Evolutionary conservation across 2,329 filamentous ascomycete genomes (phyloP).

Genomic region (Boeremia lycopersici): DNA sequence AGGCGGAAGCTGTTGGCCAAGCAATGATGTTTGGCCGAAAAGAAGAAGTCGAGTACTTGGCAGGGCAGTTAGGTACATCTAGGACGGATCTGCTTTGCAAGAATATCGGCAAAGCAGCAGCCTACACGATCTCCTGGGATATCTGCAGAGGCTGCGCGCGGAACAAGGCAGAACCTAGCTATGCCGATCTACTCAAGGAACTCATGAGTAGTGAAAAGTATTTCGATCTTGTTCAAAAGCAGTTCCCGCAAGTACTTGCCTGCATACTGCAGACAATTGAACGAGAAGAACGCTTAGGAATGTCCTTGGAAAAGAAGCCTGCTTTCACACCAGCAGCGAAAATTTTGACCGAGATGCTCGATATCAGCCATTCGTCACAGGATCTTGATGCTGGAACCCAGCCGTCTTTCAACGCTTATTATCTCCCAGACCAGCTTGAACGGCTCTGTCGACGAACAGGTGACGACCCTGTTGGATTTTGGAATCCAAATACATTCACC

Average conservation of each 20-base stretch:
- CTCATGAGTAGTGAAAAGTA: slow-evolving; percentile 72
- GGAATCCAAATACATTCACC: slow-evolving; percentile 76
- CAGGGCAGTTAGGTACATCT: slow-evolving; percentile 49
- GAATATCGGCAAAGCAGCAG: slow-evolving; percentile 78
- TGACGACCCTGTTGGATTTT: slow-evolving; percentile 68
- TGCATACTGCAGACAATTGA: slow-evolving; percentile 73
- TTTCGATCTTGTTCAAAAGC: slow-evolving; percentile 65
- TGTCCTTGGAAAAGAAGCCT: slow-evolving; percentile 64
- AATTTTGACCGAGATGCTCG: slow-evolving; percentile 72
- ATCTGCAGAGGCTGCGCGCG: slow-evolving; percentile 54
- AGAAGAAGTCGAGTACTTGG: slow-evolving; percentile 65
- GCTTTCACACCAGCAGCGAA: slow-evolving; percentile 65
- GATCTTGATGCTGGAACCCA: slow-evolving; percentile 79
- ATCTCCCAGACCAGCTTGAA: slow-evolving; percentile 75
- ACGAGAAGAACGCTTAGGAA: slow-evolving; percentile 39
- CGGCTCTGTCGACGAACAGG: slow-evolving; percentile 74
- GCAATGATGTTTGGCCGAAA: slow-evolving; percentile 81
- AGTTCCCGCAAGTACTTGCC: slow-evolving; percentile 79
- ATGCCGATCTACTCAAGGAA: slow-evolving; percentile 71
- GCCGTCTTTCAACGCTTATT: slow-evolving; percentile 81
- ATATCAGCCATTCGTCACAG: slow-evolving; percentile 68
- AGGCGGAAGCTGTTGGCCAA: slow-evolving; percentile 79
- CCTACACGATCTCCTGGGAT: slow-evolving; percentile 83
- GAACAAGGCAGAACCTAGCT: slow-evolving; percentile 56
- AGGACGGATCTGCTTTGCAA: slow-evolving; percentile 53